Evolutionary conservation across 768 basidiomycete genomes (phyloP).

Genomic region (Agaricus subrufescens): DNA sequence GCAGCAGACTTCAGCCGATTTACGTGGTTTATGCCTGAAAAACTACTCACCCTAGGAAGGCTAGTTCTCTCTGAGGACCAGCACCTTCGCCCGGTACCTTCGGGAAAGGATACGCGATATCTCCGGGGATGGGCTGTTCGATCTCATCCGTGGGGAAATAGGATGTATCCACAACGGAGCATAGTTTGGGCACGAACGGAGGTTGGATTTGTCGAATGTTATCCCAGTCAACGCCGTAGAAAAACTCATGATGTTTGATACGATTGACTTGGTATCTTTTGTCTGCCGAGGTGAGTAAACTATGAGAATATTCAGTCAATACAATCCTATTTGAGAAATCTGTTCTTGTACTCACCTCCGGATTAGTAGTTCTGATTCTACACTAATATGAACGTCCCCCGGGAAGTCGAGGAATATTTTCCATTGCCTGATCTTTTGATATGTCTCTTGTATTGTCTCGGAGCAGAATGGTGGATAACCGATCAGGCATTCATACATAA

Average conservation of each 20-base stretch:
- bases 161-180: constrained; percentile 94
- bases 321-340: too few relatives aligned
- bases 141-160: constrained; percentile 97
- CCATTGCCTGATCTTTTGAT: constrained; percentile 98
- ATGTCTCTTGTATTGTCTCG: constrained; percentile 95
- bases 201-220: constrained; percentile 85
- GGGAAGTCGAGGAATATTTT: constrained; percentile 81
- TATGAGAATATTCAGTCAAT: constrained; percentile 19
- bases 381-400: constrained; percentile 89
- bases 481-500: constrained; percentile 97
- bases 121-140: constrained; percentile 57
- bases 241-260: constrained; percentile 90
- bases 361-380: constrained; percentile 88
- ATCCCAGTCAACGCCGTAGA: constrained; percentile 94
- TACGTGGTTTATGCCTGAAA: neutral
- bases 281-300: constrained; percentile 83
- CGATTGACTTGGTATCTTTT: constrained; percentile 76
- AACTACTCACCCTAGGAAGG: constrained; percentile 49
- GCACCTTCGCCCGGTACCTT: neutral
- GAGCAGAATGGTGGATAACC: constrained; percentile 97
- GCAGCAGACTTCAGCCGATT: neutral
- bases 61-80: constrained; percentile 43
- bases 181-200: constrained; percentile 93
- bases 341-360: constrained; percentile 43
- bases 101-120: constrained; percentile 32